Conservation (phyloP, 345 rosid species). For the Citrus sinensis region DVS_A1.0 CM039165.1:38888501-38889000, state of each 20-base stretch:
- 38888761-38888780: conserved; percentile 11
- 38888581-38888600: background rate
- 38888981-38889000: conserved; percentile 28
- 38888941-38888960: conserved; percentile 32
- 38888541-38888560: no score
- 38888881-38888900: conserved; percentile 38
- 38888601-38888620: background rate
- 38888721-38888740: conserved; percentile 3
- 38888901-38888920: conserved; percentile 23
- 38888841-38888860: background rate
- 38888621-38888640: conserved; percentile 17
- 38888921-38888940: conserved; percentile 28
- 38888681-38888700: conserved; percentile 3
- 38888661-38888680: conserved; percentile 5
- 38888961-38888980: conserved; percentile 30
- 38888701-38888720: conserved; percentile 1
- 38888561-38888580: no score
- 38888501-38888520: no score
- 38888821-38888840: background rate
- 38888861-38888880: background rate
- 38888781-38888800: background rate
- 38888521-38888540: no score
- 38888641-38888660: background rate
- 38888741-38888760: background rate
- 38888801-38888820: background rate